phyloP scores from a whole-genome alignment of 2,329 filamentous ascomycete species.

The Simplicillium sp. region DNA sequence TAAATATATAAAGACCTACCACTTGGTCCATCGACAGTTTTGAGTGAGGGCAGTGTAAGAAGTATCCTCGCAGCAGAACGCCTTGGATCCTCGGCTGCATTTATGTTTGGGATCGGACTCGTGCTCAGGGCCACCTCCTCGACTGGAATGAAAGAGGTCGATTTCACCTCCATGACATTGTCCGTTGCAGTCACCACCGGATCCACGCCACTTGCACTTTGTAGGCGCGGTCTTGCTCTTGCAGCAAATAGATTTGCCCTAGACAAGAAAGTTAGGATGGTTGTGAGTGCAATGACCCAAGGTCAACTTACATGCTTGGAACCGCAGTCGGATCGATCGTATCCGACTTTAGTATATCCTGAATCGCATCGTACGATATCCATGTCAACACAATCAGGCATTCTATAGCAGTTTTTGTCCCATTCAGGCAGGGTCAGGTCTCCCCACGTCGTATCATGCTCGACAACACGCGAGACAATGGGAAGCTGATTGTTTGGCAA shows the following conservation, averaged over 20 bases:
- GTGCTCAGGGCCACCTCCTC: slow-evolving; percentile 3
- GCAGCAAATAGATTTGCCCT: slow-evolving; percentile 7
- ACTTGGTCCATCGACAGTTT: slow-evolving; percentile 4
- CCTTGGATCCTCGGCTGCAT: slow-evolving; percentile 7
- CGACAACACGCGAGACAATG: too few species aligned
- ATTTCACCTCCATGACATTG: slow-evolving; percentile 9
- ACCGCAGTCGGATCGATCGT: background rate
- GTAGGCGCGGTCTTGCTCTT: slow-evolving; percentile 1
- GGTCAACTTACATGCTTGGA: too few species aligned
- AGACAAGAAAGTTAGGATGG: too few species aligned
- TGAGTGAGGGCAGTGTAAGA: slow-evolving; percentile 1
- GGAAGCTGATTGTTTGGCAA: too few species aligned
- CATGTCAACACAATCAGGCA: background rate
- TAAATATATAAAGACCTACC: slow-evolving; percentile 3
- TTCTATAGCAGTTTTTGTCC: slow-evolving; percentile 3
- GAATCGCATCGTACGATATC: slow-evolving; percentile 1
- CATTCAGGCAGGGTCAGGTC: background rate
- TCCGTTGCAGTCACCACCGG: slow-evolving; percentile 8
- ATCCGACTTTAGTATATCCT: slow-evolving; percentile 4
- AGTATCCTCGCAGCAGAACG: slow-evolving; percentile 7
- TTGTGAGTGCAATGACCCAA: too few species aligned
- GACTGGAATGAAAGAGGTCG: slow-evolving; percentile 4
- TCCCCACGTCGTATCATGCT: too few species aligned
- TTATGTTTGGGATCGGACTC: background rate
- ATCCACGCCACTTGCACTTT: slow-evolving; percentile 8